Percentiles rank a stretch among this genome's conserved stretches.
These are phyloP conservation scores for Sclerotiophoma versabilis DNA, from an alignment of 2,329 filamentous ascomycete genomes.

Conservation along the genomic window DNA sequence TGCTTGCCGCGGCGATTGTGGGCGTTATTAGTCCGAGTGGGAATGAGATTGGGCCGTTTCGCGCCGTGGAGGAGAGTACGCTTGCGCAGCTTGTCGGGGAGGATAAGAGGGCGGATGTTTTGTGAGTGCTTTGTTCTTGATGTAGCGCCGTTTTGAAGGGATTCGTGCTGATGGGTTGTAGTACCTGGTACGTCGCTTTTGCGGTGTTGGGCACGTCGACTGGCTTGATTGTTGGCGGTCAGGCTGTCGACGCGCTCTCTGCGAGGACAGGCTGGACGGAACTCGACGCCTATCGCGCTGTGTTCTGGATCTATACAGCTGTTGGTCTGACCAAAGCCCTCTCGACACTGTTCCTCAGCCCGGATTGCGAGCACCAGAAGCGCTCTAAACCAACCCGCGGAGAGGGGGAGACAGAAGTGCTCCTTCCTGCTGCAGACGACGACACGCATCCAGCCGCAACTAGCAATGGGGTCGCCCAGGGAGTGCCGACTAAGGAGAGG, in stretches of 20 bases:
- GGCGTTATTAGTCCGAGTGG: slow-evolving; percentile 51
- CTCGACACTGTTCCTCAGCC: slow-evolving; percentile 50
- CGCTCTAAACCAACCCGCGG: not conserved
- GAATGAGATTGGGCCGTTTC: slow-evolving; percentile 52
- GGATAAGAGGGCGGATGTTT: slow-evolving; percentile 44
- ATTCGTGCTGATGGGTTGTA: not conserved
- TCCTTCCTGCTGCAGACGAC: slow-evolving; percentile 24
- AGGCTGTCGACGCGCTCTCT: slow-evolving; percentile 45
- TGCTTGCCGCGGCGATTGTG: slow-evolving; percentile 46
- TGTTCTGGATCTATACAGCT: slow-evolving; percentile 54
- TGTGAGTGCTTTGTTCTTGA: slow-evolving; percentile 1
- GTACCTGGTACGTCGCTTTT: slow-evolving; percentile 51
- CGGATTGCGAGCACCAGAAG: slow-evolving; percentile 44
- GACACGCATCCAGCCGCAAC: not conserved
- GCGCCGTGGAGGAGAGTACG: slow-evolving; percentile 50
- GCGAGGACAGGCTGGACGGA: slow-evolving; percentile 44
- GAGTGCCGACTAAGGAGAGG: not conserved
- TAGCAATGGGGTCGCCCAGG: not conserved
- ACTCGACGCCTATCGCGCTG: slow-evolving; percentile 48
- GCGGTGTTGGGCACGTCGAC: slow-evolving; percentile 47
- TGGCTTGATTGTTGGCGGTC: slow-evolving; percentile 46
- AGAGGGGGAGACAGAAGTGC: slow-evolving; percentile 28
- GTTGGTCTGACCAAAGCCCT: slow-evolving; percentile 51
- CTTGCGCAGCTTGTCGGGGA: slow-evolving; percentile 46
- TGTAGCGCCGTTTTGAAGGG: not conserved